Conservation (phyloP, 2,329 filamentous ascomycete species). For the Fusarium sp. region DNA sequence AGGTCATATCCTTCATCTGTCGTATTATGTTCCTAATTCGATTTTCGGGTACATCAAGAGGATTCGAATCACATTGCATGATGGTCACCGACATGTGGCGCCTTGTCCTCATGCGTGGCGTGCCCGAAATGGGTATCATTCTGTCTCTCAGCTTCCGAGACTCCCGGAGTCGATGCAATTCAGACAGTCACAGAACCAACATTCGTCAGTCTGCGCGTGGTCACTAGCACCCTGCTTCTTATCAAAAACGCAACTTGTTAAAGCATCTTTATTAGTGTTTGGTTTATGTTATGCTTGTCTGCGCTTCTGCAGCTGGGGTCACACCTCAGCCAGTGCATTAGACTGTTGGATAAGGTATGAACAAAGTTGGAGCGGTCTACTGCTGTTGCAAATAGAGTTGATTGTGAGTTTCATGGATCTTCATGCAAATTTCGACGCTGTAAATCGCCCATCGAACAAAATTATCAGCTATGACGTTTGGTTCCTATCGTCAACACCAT, state of each 20-base stretch:
- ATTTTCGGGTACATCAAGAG: not conserved
- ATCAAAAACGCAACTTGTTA: not conserved
- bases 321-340: constrained; percentile 19
- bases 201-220: not conserved
- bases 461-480: constrained; percentile 1
- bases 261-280: constrained; percentile 5
- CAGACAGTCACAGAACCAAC: not conserved
- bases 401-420: constrained; percentile 15
- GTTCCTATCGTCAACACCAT: not conserved
- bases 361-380: constrained; percentile 31
- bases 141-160: constrained; percentile 28
- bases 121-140: constrained; percentile 3
- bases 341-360: constrained; percentile 25
- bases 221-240: not conserved
- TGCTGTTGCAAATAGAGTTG: constrained; percentile 26
- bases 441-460: not conserved
- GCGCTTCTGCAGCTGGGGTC: not conserved
- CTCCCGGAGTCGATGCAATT: constrained; percentile 28
- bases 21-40: not conserved
- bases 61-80: not conserved
- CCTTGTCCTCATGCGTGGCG: constrained; percentile 13
- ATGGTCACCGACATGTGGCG: constrained; percentile 12
- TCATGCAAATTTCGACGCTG: not conserved
- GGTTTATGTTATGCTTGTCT: constrained; percentile 13
- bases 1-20: not conserved